phyloP scores from a whole-genome alignment of 2,329 filamentous ascomycete genomes.

The Phialemonium atrogriseum region DNA sequence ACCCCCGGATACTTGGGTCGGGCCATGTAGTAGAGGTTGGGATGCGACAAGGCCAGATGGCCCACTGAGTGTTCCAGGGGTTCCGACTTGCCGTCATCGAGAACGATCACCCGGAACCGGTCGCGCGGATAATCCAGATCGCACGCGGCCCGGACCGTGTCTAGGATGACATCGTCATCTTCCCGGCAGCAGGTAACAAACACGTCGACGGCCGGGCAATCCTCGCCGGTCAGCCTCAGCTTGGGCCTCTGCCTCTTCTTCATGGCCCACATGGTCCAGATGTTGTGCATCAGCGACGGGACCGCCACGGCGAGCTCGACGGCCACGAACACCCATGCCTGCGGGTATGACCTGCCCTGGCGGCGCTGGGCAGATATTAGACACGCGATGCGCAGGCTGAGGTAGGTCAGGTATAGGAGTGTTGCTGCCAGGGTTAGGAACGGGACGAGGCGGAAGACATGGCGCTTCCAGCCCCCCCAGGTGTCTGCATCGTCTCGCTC shows the following conservation, averaged over 20 bases:
- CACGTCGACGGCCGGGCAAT: conserved; percentile 46
- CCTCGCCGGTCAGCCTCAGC: conserved; percentile 39
- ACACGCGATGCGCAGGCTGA: conserved; percentile 4
- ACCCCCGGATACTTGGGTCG: conserved; percentile 38
- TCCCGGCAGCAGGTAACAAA: conserved; percentile 52
- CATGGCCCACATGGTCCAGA: conserved; percentile 13
- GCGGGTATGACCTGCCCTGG: conserved; percentile 3
- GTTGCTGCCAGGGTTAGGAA: conserved; percentile 1
- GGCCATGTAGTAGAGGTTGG: conserved; percentile 45
- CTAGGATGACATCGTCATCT: conserved; percentile 45
- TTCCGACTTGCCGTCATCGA: conserved; percentile 44
- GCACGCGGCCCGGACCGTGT: conserved; percentile 47
- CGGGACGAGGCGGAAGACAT: conserved; percentile 5
- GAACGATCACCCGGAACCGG: conserved; percentile 43
- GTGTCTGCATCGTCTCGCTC: no score
- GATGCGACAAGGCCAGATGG: conserved; percentile 30
- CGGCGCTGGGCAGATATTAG: conserved; percentile 1
- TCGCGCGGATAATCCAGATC: conserved; percentile 45
- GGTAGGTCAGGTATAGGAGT: conserved; percentile 3
- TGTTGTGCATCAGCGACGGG: conserved; percentile 12
- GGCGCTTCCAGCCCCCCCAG: conserved; percentile 9
- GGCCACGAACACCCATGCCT: conserved; percentile 13
- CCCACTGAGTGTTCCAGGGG: conserved; percentile 26
- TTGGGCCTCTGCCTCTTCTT: conserved; percentile 26
- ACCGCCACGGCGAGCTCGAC: conserved; percentile 13